Evolutionary conservation across 1,139 yeast genomes (phyloP).

Genomic region (Pneumocystis oryctolagi): DNA sequence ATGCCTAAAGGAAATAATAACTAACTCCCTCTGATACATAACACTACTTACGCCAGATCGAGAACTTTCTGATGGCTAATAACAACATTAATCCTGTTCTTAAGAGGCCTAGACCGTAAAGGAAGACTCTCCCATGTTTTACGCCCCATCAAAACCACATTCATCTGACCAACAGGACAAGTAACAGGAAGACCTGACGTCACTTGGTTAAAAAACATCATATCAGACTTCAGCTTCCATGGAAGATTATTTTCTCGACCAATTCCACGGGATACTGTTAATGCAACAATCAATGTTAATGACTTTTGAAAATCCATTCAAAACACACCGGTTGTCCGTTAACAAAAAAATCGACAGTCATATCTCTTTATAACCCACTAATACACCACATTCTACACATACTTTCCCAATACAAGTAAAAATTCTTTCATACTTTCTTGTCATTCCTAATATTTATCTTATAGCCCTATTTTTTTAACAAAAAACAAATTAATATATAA

Average conservation of each 20-base stretch:
- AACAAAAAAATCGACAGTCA: neutral
- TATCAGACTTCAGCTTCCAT: constrained; percentile 74
- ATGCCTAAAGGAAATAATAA: constrained; percentile 13
- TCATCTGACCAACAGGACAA: constrained; percentile 24
- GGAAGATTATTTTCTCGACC: constrained; percentile 74
- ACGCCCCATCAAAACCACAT: constrained; percentile 92
- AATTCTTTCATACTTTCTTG: neutral
- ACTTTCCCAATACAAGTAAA: neutral
- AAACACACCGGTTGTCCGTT: neutral
- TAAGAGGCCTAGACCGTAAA: constrained; percentile 62
- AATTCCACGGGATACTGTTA: constrained; percentile 60
- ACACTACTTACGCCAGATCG: constrained; percentile 9
- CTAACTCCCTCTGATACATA: neutral
- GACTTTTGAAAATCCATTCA: neutral
- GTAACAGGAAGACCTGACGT: constrained; percentile 33
- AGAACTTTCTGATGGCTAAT: constrained; percentile 36
- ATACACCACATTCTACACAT: neutral
- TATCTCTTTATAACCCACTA: neutral
- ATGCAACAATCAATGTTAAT: constrained; percentile 48
- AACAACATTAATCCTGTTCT: constrained; percentile 59
- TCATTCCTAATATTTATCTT: neutral
- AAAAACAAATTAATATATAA: neutral
- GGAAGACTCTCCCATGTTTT: constrained; percentile 96
- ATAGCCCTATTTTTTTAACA: no score
- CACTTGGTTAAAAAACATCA: constrained; percentile 66